phyloP scores from a whole-genome alignment of 306 rosid genomes.

The Lathyrus aphaca region DNA sequence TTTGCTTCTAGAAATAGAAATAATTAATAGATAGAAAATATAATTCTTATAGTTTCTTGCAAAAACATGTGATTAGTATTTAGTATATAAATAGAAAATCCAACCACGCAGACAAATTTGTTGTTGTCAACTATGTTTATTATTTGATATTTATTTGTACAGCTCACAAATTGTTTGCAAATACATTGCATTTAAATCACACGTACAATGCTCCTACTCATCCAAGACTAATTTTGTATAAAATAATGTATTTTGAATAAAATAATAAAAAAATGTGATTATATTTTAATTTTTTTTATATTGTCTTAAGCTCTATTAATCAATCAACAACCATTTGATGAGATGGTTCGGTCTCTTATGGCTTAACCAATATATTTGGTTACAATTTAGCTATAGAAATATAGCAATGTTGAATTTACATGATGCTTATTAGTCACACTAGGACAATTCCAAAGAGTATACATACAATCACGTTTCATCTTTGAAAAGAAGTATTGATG shows the following conservation, averaged over 20 bases:
- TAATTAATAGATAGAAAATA: background rate
- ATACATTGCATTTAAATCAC: slow-evolving; percentile 37
- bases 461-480: no score
- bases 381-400: no score
- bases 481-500: no score
- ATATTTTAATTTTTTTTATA: background rate
- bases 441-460: no score
- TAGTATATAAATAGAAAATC: background rate
- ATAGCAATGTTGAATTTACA: no score
- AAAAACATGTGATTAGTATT: slow-evolving; percentile 11
- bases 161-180: slow-evolving; percentile 11
- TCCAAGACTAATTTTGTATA: background rate
- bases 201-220: slow-evolving; percentile 4
- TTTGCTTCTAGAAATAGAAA: slow-evolving; percentile 26
- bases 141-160: slow-evolving; percentile 17
- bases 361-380: background rate
- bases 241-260: background rate
- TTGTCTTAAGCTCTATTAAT: background rate
- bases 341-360: background rate
- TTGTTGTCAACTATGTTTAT: slow-evolving; percentile 22
- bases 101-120: slow-evolving; percentile 32
- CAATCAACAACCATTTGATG: background rate
- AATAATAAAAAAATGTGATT: background rate
- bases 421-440: no score
- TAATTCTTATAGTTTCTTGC: background rate